Conservation (phyloP, 2,329 filamentous ascomycete genomes). For the Cladosporium phlei region DNA sequence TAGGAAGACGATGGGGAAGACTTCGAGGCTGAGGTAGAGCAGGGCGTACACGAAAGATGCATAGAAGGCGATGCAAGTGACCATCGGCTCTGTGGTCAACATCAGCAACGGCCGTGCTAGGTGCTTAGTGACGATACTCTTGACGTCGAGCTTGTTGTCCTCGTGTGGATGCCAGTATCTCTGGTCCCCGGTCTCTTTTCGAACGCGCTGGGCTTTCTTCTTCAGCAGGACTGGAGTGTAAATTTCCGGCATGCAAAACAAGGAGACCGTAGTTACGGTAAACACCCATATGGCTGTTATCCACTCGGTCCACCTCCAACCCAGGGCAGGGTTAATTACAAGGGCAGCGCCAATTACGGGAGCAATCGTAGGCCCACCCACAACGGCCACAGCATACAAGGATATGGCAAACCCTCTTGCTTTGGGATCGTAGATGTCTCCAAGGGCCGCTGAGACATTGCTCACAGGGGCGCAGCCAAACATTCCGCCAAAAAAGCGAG, state of each 20-base stretch:
- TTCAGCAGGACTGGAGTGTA: slow-evolving; percentile 43
- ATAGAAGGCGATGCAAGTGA: slow-evolving; percentile 35
- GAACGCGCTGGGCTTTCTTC: slow-evolving; percentile 49
- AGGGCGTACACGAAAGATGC: slow-evolving; percentile 45
- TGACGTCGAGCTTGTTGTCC: slow-evolving; percentile 37
- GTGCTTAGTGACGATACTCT: slow-evolving; percentile 41
- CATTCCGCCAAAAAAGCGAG: slow-evolving; percentile 36
- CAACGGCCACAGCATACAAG: slow-evolving; percentile 33
- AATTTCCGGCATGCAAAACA: slow-evolving; percentile 52
- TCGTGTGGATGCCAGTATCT: slow-evolving; percentile 45
- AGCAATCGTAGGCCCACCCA: slow-evolving; percentile 31
- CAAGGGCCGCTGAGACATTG: slow-evolving; percentile 38
- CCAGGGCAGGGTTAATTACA: slow-evolving; percentile 22
- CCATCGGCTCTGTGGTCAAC: slow-evolving; percentile 46
- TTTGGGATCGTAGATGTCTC: slow-evolving; percentile 34
- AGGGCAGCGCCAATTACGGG: slow-evolving; percentile 38
- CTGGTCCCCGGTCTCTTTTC: slow-evolving; percentile 49
- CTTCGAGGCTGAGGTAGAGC: slow-evolving; percentile 44
- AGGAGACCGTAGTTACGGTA: slow-evolving; percentile 49
- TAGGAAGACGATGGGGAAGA: slow-evolving; percentile 46
- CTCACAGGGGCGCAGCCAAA: slow-evolving; percentile 40
- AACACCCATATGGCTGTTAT: slow-evolving; percentile 40
- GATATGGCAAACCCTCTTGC: slow-evolving; percentile 32
- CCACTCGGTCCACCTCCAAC: slow-evolving; percentile 43
- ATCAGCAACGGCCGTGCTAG: slow-evolving; percentile 41